phyloP scores from a whole-genome alignment of 148 eudicot genomes.

The Cornus florida region DNA sequence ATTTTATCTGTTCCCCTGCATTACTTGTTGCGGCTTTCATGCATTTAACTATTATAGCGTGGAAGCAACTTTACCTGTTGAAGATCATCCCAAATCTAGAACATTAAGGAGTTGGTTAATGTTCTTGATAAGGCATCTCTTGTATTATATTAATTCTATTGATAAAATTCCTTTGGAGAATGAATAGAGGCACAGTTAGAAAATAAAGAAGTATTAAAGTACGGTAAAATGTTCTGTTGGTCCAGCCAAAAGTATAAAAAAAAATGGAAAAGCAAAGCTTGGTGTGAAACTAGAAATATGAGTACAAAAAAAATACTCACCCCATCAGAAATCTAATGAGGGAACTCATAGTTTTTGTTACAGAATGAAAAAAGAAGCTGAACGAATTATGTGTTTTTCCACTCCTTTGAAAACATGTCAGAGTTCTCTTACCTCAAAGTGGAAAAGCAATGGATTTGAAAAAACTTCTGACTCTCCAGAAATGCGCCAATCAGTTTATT shows the following conservation, averaged over 20 bases:
- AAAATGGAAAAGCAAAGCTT: too few species aligned
- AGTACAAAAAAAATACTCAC: too few species aligned
- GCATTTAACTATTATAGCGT: neutral
- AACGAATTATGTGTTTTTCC: neutral
- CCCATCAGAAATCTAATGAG: too few species aligned
- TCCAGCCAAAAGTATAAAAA: too few species aligned
- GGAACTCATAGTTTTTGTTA: too few species aligned
- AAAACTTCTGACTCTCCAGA: neutral
- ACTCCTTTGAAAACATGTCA: neutral
- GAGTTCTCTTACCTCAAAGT: neutral
- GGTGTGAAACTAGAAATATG: too few species aligned
- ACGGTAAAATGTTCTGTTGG: neutral
- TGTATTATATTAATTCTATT: neutral
- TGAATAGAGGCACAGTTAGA: neutral
- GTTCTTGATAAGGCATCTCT: neutral
- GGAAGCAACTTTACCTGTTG: slow-evolving; percentile 1
- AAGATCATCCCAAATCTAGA: neutral
- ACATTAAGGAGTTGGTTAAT: slow-evolving; percentile 1
- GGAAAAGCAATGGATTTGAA: neutral
- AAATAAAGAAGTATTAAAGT: neutral
- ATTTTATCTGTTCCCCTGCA: neutral
- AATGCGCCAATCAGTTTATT: neutral
- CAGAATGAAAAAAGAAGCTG: neutral
- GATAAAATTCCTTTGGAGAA: neutral
- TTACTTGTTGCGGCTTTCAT: neutral